Evolutionary conservation across 768 basidiomycete genomes (phyloP).

Genomic region (Mycena rebaudengoi): DNA sequence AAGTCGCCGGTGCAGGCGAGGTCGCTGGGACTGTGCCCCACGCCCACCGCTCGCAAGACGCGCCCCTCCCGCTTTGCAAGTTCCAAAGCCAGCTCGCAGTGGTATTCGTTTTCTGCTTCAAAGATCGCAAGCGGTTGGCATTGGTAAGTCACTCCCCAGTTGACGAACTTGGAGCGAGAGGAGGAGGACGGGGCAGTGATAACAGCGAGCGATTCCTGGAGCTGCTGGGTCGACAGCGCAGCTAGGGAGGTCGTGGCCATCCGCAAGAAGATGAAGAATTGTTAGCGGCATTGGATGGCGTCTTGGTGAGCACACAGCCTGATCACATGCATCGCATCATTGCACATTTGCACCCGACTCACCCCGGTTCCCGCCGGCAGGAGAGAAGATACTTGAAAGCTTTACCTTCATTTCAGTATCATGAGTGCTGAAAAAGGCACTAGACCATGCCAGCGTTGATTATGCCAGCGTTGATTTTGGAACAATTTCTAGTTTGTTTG

Average conservation of each 20-base stretch:
- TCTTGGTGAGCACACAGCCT: background rate
- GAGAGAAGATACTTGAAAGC: too few species aligned
- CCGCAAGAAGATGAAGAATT: background rate
- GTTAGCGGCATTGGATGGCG: slow-evolving; percentile 3
- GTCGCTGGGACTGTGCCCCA: slow-evolving; percentile 95
- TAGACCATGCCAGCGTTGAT: too few species aligned
- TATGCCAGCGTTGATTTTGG: too few species aligned
- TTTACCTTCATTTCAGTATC: too few species aligned
- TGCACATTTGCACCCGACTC: too few species aligned
- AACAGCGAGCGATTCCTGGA: slow-evolving; percentile 48
- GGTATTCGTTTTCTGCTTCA: slow-evolving; percentile 73
- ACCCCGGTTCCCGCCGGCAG: too few species aligned
- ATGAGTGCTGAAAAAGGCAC: too few species aligned
- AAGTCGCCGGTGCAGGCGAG: slow-evolving; percentile 89
- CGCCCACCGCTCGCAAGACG: slow-evolving; percentile 82
- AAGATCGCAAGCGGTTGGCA: slow-evolving; percentile 80
- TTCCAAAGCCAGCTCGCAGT: slow-evolving; percentile 82
- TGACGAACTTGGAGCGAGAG: slow-evolving; percentile 48
- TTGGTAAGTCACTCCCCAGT: slow-evolving; percentile 87
- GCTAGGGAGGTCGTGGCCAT: background rate
- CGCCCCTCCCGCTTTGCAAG: slow-evolving; percentile 78
- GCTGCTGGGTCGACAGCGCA: background rate
- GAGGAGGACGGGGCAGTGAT: slow-evolving; percentile 58
- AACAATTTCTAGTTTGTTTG: too few species aligned
- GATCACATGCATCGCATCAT: too few species aligned